Base-by-base conservation (phyloP, 805 yeast species). In the Candida namnaoensis region DNA sequence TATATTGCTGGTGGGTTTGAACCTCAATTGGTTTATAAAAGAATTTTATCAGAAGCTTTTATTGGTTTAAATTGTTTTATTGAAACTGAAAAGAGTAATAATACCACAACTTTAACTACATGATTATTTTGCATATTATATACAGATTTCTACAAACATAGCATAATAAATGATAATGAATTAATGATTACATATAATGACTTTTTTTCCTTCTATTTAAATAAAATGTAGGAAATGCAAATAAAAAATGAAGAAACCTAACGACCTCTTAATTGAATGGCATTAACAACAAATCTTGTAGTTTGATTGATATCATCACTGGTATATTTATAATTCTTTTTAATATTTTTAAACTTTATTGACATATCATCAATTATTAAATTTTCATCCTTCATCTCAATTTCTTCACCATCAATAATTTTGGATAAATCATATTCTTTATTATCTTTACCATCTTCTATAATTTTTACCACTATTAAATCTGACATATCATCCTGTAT, bases 1-100 rank as follows among this genome's bases (percentile, higher is more conserved):
- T 88, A 73, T 53, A 70, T 74, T 49, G 98, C 96, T 4, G 81
- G 93, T 12, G 99, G 99, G 2, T 88, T 88, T 72, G 73, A 80
- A 45, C 68, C 85, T 27, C 75, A 77, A 39, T 67, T 64, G 30
- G 88, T 84, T 15, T 86, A 82, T 55, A 78, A 79, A 49, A 75
- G 91, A 49, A 80, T 91, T 5, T 65, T 93, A 40, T 83, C 84
- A 44, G 93, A 85, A 49, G 97, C 98, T 6, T 91, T 90, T 52
- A 76, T 80, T 65, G 97, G 98, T 0, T 66, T 93, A 45, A 90
- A 87, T 13, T 88, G 96, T 58, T 72, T 82, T 44, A 74, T 93
- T 26, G 82, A 78, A 34, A 70, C 65, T 35, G 90, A 83, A 48
- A 70, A 74, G 50, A 52, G 44, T 38, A 33, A 37, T 40, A 35